Evolutionary conservation across 805 yeast genomes (phyloP), one percentile per base, ranked within the genome.

Genomic region (Tetrapisispora iriomotensis): DNA sequence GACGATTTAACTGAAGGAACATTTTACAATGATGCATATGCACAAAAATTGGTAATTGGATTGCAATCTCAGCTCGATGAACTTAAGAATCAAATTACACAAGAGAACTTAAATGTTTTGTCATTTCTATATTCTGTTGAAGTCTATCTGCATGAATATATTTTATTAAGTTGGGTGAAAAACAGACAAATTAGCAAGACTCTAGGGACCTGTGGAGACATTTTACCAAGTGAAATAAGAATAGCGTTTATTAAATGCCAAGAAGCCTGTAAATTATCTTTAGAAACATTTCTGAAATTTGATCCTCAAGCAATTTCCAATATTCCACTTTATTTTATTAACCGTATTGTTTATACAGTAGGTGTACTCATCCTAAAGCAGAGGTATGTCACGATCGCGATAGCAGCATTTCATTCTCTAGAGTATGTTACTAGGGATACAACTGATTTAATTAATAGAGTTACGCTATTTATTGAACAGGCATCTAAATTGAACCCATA

Each of bases 141-240:
- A 51, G 84, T 83, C 0, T 78, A 75, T 51, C 56, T 79, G 12
- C 73, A 76, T 49, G 84, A 79, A 53, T 82, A 81, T 40, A 57
- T 61, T 28, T 53, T 64, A 38, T 55, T 51, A 12, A 25, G 18
- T 4, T 39, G 26, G 19, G 8, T 35, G 1, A 34, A 20, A 17
- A 17, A 33, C 9, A 33, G 20, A 13, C 20, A 27, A 6, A 22
- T 23, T 14, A 12, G 22, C n/a, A 22, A 34, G 13, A 39, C 36
- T 12, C 48, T 43, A 34, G 34, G 12, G 3, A 21, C 28, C 1
- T 15, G 20, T 5, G 10, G 34, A 12, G 33, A 34, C 12, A 22
- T 35, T 12, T 42, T 58, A 14, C 58, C 64, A 3, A 35, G 45
- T 8, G 43, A 49, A 14, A 57, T 75, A 1, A 58, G 70, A 10